Evolutionary conservation across 768 basidiomycete genomes (phyloP).

Genomic region (Nidularia sp.): DNA sequence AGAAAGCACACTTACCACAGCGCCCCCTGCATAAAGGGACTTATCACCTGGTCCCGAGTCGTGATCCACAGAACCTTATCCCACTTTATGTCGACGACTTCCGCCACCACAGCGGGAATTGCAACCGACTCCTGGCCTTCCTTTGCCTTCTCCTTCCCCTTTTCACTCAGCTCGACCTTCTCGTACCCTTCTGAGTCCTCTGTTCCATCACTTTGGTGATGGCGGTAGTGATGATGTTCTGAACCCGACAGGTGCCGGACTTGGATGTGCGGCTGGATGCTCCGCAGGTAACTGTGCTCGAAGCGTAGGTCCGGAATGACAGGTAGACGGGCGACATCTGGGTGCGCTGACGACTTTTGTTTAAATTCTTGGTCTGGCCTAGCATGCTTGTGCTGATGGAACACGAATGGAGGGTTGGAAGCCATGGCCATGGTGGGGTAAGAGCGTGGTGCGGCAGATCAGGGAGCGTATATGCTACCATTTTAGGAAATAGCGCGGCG

Average conservation of each 20-base stretch:
- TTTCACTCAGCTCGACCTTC: slow-evolving; percentile 13
- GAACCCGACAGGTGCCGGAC: slow-evolving; percentile 19
- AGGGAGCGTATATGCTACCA: neutral
- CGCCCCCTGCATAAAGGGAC: slow-evolving; percentile 63
- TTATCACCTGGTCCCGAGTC: slow-evolving; percentile 62
- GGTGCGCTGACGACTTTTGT: slow-evolving; percentile 4
- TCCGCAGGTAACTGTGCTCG: slow-evolving; percentile 66
- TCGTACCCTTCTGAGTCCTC: slow-evolving; percentile 20
- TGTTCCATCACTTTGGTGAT: neutral
- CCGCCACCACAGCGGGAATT: slow-evolving; percentile 6
- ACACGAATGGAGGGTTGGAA: slow-evolving; percentile 10
- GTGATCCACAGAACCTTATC: slow-evolving; percentile 58
- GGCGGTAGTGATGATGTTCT: neutral
- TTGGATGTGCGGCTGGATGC: slow-evolving; percentile 49
- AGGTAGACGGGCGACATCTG: slow-evolving; percentile 37
- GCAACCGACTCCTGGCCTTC: slow-evolving; percentile 8
- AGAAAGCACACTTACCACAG: slow-evolving; percentile 45
- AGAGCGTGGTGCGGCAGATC: no score
- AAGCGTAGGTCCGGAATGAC: slow-evolving; percentile 73
- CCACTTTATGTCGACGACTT: slow-evolving; percentile 51
- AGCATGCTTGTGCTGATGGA: slow-evolving; percentile 18
- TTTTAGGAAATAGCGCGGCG: neutral
- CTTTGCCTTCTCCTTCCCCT: slow-evolving; percentile 12
- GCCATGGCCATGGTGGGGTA: slow-evolving; percentile 6
- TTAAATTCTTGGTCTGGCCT: slow-evolving; percentile 4